Conservation (phyloP, 768 basidiomycete genomes). For the Coprinellus micaceus region DNA sequence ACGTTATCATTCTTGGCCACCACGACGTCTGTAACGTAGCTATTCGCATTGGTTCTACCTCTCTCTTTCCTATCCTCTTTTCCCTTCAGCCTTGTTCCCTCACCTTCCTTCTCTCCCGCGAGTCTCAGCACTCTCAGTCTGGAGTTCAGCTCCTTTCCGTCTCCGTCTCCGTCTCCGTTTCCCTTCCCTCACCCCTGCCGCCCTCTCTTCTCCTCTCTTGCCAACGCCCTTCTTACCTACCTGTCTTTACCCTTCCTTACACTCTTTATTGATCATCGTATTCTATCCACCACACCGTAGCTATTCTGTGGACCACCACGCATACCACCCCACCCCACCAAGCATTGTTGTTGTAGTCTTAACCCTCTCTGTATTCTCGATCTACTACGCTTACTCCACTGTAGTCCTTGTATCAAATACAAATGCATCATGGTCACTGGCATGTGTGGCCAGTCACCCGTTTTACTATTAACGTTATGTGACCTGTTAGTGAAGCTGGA, state of each 20-base stretch:
- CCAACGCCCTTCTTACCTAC: no score
- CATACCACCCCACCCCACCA: background rate
- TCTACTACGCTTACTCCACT: background rate
- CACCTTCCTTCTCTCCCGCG: background rate
- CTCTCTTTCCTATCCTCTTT: no score
- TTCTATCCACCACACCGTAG: conserved; percentile 2
- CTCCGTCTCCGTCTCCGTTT: background rate
- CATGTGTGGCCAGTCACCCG: no score
- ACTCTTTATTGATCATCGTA: background rate
- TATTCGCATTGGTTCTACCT: no score
- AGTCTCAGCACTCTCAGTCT: background rate
- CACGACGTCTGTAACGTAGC: no score
- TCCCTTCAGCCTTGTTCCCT: background rate
- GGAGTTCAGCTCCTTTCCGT: background rate
- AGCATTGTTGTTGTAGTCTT: conserved; percentile 6
- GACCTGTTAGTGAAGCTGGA: background rate
- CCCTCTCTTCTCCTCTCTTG: no score
- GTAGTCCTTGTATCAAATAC: conserved; percentile 11
- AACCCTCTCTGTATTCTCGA: conserved; percentile 9
- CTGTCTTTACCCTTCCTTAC: no score
- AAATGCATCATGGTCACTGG: no score
- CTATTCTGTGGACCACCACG: background rate
- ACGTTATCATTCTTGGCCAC: background rate
- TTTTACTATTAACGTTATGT: background rate
- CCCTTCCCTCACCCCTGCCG: no score